Evolutionary conservation across 176 grass and related monocot species (phyloP).

Genomic region (Chloris gayana): DNA sequence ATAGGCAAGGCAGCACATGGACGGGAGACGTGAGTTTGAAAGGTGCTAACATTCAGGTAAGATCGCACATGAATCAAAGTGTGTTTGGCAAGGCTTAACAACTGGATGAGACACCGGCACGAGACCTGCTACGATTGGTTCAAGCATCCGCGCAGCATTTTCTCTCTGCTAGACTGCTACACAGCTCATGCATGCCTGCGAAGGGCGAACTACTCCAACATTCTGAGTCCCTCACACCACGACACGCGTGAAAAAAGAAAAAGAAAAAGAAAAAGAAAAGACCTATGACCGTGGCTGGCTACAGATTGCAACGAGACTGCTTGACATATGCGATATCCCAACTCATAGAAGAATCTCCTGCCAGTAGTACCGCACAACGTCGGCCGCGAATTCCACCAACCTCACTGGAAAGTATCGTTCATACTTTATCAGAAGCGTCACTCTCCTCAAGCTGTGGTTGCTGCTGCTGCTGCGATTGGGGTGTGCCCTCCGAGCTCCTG

Average conservation of each 20-base stretch:
- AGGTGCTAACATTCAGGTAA: conserved; percentile 3
- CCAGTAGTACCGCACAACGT: not conserved
- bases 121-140: conserved; percentile 14
- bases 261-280: not conserved
- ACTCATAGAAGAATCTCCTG: not conserved
- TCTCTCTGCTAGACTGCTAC: conserved; percentile 15
- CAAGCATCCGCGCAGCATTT: not conserved
- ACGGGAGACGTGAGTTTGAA: not conserved
- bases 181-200: not conserved
- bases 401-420: not conserved
- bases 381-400: conserved; percentile 11
- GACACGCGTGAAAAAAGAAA: not conserved
- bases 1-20: not conserved
- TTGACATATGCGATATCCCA: not conserved
- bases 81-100: not conserved
- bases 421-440: conserved; percentile 68
- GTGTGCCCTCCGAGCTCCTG: conserved; percentile 30
- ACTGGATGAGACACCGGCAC: not conserved
- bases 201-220: not conserved
- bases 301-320: not conserved
- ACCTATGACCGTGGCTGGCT: not conserved
- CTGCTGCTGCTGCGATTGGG: not conserved
- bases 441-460: conserved; percentile 19
- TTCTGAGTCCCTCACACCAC: not conserved
- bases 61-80: not conserved